Conservation (phyloP, 1,284 basidiomycete species). For the Malassezia yamatoensis region DNA sequence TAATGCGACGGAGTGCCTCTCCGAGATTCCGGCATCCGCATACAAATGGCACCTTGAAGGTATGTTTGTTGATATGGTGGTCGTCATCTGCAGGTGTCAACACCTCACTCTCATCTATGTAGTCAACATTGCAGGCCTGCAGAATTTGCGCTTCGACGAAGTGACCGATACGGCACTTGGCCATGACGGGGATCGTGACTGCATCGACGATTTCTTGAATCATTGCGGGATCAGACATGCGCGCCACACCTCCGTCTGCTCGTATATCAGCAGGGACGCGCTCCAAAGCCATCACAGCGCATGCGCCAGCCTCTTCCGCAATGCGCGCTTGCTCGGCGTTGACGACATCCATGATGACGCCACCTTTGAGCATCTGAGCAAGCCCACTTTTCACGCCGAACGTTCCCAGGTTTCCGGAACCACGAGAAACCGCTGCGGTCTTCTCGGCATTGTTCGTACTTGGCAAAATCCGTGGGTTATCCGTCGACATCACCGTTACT, state of each 20-base stretch:
- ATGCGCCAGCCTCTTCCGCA: conserved; percentile 93
- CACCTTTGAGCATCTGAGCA: conserved; percentile 50
- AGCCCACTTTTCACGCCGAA: conserved; percentile 74
- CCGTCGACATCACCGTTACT: conserved; percentile 34
- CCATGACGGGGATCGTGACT: conserved; percentile 55
- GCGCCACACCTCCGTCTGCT: conserved; percentile 44
- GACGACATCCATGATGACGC: conserved; percentile 53
- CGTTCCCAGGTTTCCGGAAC: conserved; percentile 62
- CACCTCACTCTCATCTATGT: conserved; percentile 89
- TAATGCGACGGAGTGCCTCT: conserved; percentile 89
- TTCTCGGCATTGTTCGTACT: conserved; percentile 38
- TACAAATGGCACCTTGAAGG: conserved; percentile 61
- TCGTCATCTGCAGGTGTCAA: conserved; percentile 74
- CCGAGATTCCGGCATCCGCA: conserved; percentile 57
- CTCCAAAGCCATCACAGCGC: conserved; percentile 82
- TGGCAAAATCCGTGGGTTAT: conserved; percentile 46
- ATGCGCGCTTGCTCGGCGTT: conserved; percentile 82
- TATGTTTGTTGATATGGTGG: conserved; percentile 53
- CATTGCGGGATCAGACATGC: conserved; percentile 68
- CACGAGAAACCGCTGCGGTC: conserved; percentile 20
- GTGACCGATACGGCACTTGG: conserved; percentile 90
- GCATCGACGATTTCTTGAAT: conserved; percentile 82
- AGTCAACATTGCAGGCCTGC: conserved; percentile 88
- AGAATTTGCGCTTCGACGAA: conserved; percentile 69
- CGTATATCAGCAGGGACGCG: conserved; percentile 87